Base-by-base conservation (phyloP, 768 basidiomycete genomes). In the Macrolepiota albuminosa region DNA sequence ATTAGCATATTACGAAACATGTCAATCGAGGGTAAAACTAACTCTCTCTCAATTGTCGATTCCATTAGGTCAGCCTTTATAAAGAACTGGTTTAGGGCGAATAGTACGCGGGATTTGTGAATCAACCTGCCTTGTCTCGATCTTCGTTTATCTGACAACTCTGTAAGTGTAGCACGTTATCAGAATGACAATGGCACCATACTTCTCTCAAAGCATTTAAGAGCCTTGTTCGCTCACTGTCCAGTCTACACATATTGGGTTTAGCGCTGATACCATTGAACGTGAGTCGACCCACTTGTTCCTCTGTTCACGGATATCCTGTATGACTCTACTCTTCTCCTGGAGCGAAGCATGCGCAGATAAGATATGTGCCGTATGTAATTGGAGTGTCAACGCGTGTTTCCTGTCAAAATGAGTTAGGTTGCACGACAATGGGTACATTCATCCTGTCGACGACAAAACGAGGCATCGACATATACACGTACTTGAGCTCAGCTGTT, bases 401-500 rank as follows among this genome's bases (percentile, higher is more conserved):
- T 92, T 92, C 74, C 90, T 92, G 60, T 62, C 29, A 48, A 52
- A n/a, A 46, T 33, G 40, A 58, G 59, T 57, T 42, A 56, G 42
- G 26, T 26, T 40, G 37, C 45, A 43, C 34, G 49, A 56, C 37
- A 48, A 6, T 55, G 18, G 9, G 18, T 34, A 26, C 33, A 60
- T 50, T 18, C 49, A 45, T 50, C 14, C 51, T 54, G 58, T 39
- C 39, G 14, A 24, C 39, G 47, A 39, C 33, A 16, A 36, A 46
- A 45, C 33, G 16, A 42, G 46, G 6, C 29, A 60, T 60, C 31
- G 54, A 34, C 51, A 33, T 37, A 24, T 37, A 46, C 26, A 82
- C 89, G 66, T 71, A 93, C 91, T 93, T 93, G 67, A 93, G 80
- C 70, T 93, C 91, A 9, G 91, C 91, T 1, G 89, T 91, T 75